Percentiles rank a stretch among this genome's conserved stretches.
These are phyloP conservation scores for Porogramme epimiltina DNA, from an alignment of 1,284 basidiomycete species.

Conservation along the genomic window DNA sequence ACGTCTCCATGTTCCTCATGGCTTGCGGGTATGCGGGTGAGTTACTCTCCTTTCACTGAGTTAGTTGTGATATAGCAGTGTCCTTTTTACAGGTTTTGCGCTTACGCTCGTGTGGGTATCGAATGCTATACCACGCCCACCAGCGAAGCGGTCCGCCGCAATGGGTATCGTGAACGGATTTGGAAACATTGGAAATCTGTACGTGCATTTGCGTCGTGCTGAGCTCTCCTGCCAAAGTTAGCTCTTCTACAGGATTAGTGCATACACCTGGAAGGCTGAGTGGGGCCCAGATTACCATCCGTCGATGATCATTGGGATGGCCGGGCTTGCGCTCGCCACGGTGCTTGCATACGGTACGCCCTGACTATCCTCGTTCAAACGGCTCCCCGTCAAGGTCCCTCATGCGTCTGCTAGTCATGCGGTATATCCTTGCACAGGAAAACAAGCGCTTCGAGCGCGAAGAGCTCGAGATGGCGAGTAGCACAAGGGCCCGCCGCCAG, in stretches of 20 bases:
- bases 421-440: conserved; percentile 35
- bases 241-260: conserved; percentile 36
- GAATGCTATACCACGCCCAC: conserved; percentile 63
- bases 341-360: conserved; percentile 31
- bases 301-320: conserved; percentile 41
- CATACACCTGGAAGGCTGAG: conserved; percentile 39
- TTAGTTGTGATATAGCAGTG: too few species aligned
- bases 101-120: conserved; percentile 66
- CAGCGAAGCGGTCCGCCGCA: conserved; percentile 54
- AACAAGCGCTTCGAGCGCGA: conserved; percentile 40
- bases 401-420: conserved; percentile 24
- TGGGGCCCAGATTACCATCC: conserved; percentile 42
- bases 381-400: neutral
- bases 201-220: conserved; percentile 10
- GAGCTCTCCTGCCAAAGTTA: too few species aligned
- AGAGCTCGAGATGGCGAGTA: conserved; percentile 31
- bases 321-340: conserved; percentile 29
- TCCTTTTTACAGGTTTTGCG: conserved; percentile 40
- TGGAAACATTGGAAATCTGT: conserved; percentile 43
- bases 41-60: too few species aligned
- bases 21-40: conserved; percentile 49
- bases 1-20: conserved; percentile 70
- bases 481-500: conserved; percentile 29
- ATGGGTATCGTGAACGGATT: conserved; percentile 46
- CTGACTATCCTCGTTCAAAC: neutral